A percentile compares a stretch with the other conserved stretches of the same genome.
These are phyloP conservation scores for Apiospora malaysiana DNA, from an alignment of 2,329 filamentous ascomycete species.

Conservation along the genomic window DNA sequence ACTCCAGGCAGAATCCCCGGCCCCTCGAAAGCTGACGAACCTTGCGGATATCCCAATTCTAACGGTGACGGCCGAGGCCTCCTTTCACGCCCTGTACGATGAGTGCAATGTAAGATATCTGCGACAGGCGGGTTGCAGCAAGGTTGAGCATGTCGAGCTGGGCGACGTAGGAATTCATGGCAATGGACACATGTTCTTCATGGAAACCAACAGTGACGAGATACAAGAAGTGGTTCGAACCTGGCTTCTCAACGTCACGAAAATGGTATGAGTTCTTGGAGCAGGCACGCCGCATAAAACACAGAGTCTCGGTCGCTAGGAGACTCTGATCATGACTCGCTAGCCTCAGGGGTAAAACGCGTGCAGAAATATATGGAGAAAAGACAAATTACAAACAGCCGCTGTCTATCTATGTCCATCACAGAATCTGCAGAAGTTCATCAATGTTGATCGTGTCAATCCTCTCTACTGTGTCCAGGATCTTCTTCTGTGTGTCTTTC, in stretches of 20 bases:
- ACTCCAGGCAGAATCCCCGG: conserved; percentile 41
- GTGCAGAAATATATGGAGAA: neutral
- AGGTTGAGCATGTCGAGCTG: conserved; percentile 43
- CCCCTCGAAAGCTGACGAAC: conserved; percentile 44
- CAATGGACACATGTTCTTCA: conserved; percentile 55
- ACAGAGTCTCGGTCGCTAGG: neutral
- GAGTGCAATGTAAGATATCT: conserved; percentile 48
- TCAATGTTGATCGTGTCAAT: conserved; percentile 26
- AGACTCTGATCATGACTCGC: neutral
- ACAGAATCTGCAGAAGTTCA: conserved; percentile 29
- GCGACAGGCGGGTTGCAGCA: conserved; percentile 46
- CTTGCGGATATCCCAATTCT: conserved; percentile 43
- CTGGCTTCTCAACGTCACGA: neutral
- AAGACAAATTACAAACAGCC: neutral
- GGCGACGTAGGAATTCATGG: conserved; percentile 46
- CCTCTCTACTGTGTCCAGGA: conserved; percentile 27
- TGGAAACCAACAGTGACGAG: conserved; percentile 53
- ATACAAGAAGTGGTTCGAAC: conserved; percentile 31
- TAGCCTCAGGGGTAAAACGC: neutral
- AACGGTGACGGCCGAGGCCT: conserved; percentile 49
- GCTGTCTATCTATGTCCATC: neutral
- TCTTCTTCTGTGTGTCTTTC: conserved; percentile 24
- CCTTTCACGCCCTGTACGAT: conserved; percentile 52
- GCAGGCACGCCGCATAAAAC: neutral
- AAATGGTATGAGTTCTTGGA: neutral